Evolutionary conservation across 164 flowering plant species (phyloP), one percentile per base, ranked within the genome.

Genomic region (Echeveria elegans): DNA sequence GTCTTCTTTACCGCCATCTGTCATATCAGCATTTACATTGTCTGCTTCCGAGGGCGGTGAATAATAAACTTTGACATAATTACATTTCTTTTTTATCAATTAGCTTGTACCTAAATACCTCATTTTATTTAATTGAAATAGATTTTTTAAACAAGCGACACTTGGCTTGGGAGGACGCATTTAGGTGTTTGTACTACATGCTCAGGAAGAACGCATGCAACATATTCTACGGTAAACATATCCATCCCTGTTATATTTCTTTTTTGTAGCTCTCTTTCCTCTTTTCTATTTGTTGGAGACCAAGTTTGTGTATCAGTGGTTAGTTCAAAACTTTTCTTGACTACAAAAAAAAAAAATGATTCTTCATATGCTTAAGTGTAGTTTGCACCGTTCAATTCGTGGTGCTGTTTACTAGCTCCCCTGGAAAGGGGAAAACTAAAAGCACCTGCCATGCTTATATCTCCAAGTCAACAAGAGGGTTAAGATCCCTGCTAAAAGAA

Each of bases 131-230:
- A 76, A 82, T 64, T 72, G 94, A 86, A 71, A 75, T 65, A 28
- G 92, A 90, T 70, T 93, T 93, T 77, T 75, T 93, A 69, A 73
- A 70, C 47, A 82, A 81, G 67, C 80, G 99, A 23, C 96, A 86
- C 32, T 70, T 66, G 36, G 90, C 85, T 26, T 94, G 99, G 99
- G 92, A 92, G 73, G 96, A 88, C 63, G 85, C 99, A 66, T 94
- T 94, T 78, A 85, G 88, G 45, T 80, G 83, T 79, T 96, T 94
- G 28, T 91, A 94, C 73, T 88, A 84, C 81, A 83, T 86, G 94
- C 83, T 94, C 61, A 82, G 96, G 60, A 89, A 87, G 82, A 82
- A 78, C 50, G 16, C 47, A 5, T 43, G 47, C 47, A 43, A 43
- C n/a, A 3, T 43, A 43, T 91, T 94, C 69, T 94, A 94, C 73